phyloP scores from a whole-genome alignment of 768 basidiomycete genomes.

The Candolleomyces eurysporus region DNA sequence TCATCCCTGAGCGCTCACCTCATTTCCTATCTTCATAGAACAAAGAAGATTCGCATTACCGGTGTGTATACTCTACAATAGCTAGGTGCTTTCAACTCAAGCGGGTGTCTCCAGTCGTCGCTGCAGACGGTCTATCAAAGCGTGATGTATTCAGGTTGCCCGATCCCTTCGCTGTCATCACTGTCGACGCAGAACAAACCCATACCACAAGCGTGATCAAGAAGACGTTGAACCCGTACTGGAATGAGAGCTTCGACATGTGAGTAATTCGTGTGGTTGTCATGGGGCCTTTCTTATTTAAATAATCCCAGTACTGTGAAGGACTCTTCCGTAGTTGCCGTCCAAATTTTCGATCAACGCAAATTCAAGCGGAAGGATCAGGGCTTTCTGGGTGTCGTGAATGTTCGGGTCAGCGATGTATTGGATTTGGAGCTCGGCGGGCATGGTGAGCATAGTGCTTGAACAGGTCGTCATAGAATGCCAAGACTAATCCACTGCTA shows the following conservation, averaged over 20 bases:
- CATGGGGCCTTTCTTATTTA: conserved; percentile 10
- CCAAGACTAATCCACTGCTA: conserved; percentile 26
- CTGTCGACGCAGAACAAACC: conserved; percentile 96
- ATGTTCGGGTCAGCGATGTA: conserved; percentile 86
- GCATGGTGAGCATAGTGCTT: conserved; percentile 65
- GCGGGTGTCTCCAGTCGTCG: conserved; percentile 64
- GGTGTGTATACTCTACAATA: conserved; percentile 39
- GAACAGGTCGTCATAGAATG: background rate
- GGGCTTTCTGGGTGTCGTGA: conserved; percentile 97
- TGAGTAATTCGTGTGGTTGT: conserved; percentile 34
- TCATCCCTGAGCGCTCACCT: conserved; percentile 6
- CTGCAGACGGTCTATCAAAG: conserved; percentile 91
- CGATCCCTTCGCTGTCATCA: conserved; percentile 97
- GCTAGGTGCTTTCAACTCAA: background rate
- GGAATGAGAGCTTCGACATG: conserved; percentile 99
- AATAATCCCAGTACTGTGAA: conserved; percentile 71
- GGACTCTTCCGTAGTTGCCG: conserved; percentile 96
- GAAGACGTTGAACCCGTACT: conserved; percentile 92
- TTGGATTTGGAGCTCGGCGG: conserved; percentile 90
- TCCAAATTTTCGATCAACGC: conserved; percentile 98
- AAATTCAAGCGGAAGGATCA: conserved; percentile 99
- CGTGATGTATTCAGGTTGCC: conserved; percentile 95
- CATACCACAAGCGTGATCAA: conserved; percentile 97
- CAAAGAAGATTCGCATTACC: conserved; percentile 78
- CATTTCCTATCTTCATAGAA: conserved; percentile 27